These are phyloP conservation scores for Exophiala sideris DNA, from an alignment of 2,329 filamentous ascomycete genomes.

Conservation along the genomic window DNA sequence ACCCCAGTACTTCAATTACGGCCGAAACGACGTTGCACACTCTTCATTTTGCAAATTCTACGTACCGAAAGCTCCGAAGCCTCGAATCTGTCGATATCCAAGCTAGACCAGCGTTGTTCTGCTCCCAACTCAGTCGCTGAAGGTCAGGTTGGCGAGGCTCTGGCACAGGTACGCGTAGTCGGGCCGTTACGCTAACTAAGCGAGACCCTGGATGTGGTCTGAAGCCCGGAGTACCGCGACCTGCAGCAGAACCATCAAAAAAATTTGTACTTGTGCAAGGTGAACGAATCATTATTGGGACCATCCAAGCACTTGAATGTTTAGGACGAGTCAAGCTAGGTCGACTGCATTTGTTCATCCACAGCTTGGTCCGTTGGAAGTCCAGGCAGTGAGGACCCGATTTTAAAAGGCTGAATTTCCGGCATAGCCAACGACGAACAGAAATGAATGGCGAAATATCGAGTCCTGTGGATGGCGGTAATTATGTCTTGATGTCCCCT, in stretches of 20 bases:
- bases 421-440: background rate
- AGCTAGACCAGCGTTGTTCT: too few relatives aligned
- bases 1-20: too few relatives aligned
- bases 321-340: too few relatives aligned
- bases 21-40: too few relatives aligned
- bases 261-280: background rate
- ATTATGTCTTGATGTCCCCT: background rate
- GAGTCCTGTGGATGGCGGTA: slow-evolving; percentile 14
- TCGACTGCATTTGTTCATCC: background rate
- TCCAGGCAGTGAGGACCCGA: background rate
- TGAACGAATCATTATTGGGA: background rate
- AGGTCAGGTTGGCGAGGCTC: too few relatives aligned
- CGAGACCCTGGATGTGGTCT: background rate
- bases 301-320: too few relatives aligned
- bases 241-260: background rate
- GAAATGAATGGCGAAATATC: slow-evolving; percentile 7
- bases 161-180: too few relatives aligned
- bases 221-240: background rate
- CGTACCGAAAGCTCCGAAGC: too few relatives aligned
- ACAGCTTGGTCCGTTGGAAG: background rate
- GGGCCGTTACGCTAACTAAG: too few relatives aligned
- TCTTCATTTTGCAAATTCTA: too few relatives aligned
- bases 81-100: too few relatives aligned
- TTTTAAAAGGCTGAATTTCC: background rate
- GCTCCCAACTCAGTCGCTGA: too few relatives aligned